Evolutionary conservation across 169 alveolate species (phyloP), one percentile per base, ranked within the genome.

Genomic region (Nephromyces sp.): DNA sequence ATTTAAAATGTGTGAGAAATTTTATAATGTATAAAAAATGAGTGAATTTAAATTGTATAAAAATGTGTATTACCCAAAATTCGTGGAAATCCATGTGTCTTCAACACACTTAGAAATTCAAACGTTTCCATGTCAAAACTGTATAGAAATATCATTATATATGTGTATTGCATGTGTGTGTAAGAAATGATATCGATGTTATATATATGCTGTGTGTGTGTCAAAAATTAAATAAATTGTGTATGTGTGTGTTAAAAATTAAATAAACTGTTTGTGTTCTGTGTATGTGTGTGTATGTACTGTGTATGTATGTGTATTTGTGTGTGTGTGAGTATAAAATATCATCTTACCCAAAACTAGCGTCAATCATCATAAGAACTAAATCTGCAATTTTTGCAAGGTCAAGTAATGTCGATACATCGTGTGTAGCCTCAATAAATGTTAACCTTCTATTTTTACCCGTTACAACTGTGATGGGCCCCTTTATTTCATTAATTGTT

Each of bases 111-210:
- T 73, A 96, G 77, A 86, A 95, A 97, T 89, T 97, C 99, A 72
- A 97, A 95, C 5, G 99, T 97, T 81, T 96, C 99, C 96, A 97
- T 91, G 84, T 97, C 99, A 80, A 95, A 95, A 15, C 95, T 93
- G 52, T 3, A 22, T 21, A 1, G 4, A 30, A 15, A 43, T 43
- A 43, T n/a, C n/a, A n/a, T n/a, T n/a, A n/a, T n/a, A n/a, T n/a
- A n/a, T n/a, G n/a, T n/a, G n/a, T n/a, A n/a, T n/a, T n/a, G n/a
- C n/a, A n/a, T n/a, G n/a, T n/a, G n/a, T n/a, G n/a, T n/a, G n/a
- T n/a, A n/a, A n/a, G n/a, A n/a, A n/a, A n/a, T n/a, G n/a, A n/a
- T n/a, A n/a, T n/a, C n/a, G n/a, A n/a, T n/a, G n/a, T n/a, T n/a
- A n/a, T n/a, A n/a, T n/a, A n/a, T n/a, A n/a, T n/a, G n/a, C n/a